phyloP scores from a whole-genome alignment of 2,329 filamentous ascomycete species.

The Sclerotinia spermophila region DNA sequence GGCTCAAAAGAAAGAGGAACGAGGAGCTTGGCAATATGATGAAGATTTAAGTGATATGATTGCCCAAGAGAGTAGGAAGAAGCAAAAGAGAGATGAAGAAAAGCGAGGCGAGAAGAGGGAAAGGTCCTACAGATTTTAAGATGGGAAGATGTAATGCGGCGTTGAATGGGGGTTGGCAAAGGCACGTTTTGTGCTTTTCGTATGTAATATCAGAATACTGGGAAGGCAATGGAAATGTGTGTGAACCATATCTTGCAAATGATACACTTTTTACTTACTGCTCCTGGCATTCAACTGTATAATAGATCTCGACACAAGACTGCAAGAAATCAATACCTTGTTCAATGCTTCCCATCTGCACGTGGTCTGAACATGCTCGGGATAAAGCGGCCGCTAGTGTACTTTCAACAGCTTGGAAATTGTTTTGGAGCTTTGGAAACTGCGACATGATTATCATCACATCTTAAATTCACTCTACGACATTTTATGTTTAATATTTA shows the following conservation, averaged over 20 bases:
- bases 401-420: background rate
- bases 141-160: constrained; percentile 3
- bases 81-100: constrained; percentile 83
- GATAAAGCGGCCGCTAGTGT: constrained; percentile 9
- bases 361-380: background rate
- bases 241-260: background rate
- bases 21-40: constrained; percentile 63
- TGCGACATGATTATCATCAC: constrained; percentile 8
- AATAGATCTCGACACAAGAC: background rate
- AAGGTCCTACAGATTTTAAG: constrained; percentile 35
- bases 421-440: constrained; percentile 3
- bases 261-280: background rate
- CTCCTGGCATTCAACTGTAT: background rate
- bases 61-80: constrained; percentile 85
- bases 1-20: constrained; percentile 59
- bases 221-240: background rate
- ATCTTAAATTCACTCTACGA: constrained; percentile 3
- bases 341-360: background rate
- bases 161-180: constrained; percentile 6
- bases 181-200: constrained; percentile 4
- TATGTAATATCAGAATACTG: constrained; percentile 18
- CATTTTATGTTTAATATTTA: background rate
- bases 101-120: constrained; percentile 58
- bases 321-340: background rate
- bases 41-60: constrained; percentile 97